Conservation (phyloP, 1,139 yeast species). For the Yamadazyma diospyri region DNA sequence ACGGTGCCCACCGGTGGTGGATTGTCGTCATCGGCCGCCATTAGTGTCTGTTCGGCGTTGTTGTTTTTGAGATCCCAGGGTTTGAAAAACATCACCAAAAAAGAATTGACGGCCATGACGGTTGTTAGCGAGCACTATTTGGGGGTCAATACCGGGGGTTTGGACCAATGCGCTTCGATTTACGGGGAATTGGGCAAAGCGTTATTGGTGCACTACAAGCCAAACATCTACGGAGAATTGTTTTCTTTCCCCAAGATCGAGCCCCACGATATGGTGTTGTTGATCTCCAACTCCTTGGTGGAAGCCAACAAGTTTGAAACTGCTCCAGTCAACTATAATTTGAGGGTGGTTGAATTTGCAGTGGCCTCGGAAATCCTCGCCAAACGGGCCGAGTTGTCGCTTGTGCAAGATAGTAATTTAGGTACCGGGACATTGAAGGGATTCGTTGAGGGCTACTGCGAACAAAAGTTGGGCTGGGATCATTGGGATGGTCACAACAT, state of each 20-base stretch:
- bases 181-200: slow-evolving; percentile 64
- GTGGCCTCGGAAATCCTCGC: slow-evolving; percentile 61
- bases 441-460: slow-evolving; percentile 52
- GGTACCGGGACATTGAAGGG: slow-evolving; percentile 65
- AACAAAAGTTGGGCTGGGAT: slow-evolving; percentile 25
- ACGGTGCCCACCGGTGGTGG: slow-evolving; percentile 76
- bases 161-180: slow-evolving; percentile 75
- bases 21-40: slow-evolving; percentile 69
- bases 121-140: slow-evolving; percentile 69
- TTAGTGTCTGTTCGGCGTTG: slow-evolving; percentile 64
- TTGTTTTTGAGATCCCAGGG: slow-evolving; percentile 58
- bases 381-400: slow-evolving; percentile 37
- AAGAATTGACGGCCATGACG: slow-evolving; percentile 57
- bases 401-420: slow-evolving; percentile 53
- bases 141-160: slow-evolving; percentile 75
- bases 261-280: slow-evolving; percentile 48
- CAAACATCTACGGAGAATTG: slow-evolving; percentile 55
- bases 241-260: slow-evolving; percentile 48
- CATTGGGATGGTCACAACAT: slow-evolving; percentile 49
- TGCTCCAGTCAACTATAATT: slow-evolving; percentile 65
- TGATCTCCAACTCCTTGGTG: slow-evolving; percentile 62
- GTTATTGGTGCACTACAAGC: slow-evolving; percentile 59
- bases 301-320: slow-evolving; percentile 66
- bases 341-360: slow-evolving; percentile 69
- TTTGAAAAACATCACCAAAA: slow-evolving; percentile 39